phyloP scores from a whole-genome alignment of 192 early-diverging fungal species.

The Backusella psychrophila region DNA sequence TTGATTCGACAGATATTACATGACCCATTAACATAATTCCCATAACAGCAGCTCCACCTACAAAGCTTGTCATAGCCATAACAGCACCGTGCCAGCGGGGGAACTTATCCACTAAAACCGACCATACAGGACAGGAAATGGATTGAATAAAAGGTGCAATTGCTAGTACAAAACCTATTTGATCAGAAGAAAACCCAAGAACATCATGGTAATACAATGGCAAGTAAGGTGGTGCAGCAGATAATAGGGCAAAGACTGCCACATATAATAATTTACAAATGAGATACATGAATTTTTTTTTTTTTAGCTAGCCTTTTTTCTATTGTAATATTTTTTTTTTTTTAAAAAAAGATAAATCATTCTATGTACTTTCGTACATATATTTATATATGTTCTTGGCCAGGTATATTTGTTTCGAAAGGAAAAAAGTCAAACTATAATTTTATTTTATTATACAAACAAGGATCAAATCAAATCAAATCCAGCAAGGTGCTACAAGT shows the following conservation, averaged over 20 bases:
- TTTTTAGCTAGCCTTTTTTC: not conserved
- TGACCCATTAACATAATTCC: constrained; percentile 14
- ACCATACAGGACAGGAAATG: constrained; percentile 40
- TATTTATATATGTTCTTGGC: not conserved
- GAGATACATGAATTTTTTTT: constrained; percentile 12
- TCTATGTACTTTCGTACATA: not conserved
- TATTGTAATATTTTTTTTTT: not conserved
- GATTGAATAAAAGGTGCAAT: constrained; percentile 39
- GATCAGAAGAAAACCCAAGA: constrained; percentile 24
- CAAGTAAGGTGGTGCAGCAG: constrained; percentile 27
- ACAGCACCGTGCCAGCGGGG: constrained; percentile 26
- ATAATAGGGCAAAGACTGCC: constrained; percentile 19
- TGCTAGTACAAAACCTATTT: constrained; percentile 36
- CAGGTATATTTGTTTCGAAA: constrained; percentile 12
- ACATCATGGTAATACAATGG: constrained; percentile 31
- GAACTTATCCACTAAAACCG: constrained; percentile 24
- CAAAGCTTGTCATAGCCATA: constrained; percentile 19
- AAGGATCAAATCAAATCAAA: constrained; percentile 7
- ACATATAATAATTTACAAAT: constrained; percentile 30
- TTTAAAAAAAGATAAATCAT: not conserved
- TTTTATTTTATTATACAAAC: constrained; percentile 10
- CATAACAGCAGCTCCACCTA: constrained; percentile 24
- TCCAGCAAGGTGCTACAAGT: constrained; percentile 31
- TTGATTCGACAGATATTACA: not conserved
- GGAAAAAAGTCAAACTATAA: constrained; percentile 7